Evolutionary conservation across 139 green algal species (phyloP).

Genomic region (Chlorella vulgaris): DNA sequence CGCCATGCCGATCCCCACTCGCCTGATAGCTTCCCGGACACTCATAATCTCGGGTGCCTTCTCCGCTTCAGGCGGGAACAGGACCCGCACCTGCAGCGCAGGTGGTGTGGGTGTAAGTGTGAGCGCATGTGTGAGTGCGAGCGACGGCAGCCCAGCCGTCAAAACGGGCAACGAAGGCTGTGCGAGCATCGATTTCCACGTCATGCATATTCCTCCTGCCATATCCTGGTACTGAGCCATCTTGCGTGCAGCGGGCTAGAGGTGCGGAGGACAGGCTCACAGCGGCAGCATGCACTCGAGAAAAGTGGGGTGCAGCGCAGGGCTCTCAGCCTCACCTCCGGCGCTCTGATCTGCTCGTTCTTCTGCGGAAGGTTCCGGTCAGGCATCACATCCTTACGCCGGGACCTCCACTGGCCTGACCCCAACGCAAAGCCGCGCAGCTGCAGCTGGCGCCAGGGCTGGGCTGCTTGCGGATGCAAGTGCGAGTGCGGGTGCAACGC

Average conservation of each 20-base stretch:
- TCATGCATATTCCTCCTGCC: too few species aligned
- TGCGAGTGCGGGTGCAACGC: neutral
- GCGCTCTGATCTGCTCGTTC: conserved; percentile 37
- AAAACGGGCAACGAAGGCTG: neutral
- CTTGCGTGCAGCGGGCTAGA: neutral
- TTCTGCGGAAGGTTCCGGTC: neutral
- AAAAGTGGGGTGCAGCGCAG: too few species aligned
- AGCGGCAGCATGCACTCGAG: too few species aligned
- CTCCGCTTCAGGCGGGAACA: conserved; percentile 23
- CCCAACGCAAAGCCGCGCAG: neutral
- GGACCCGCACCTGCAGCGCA: conserved; percentile 18
- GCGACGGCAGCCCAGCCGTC: neutral
- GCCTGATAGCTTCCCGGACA: neutral
- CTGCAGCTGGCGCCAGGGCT: neutral
- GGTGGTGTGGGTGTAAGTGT: too few species aligned
- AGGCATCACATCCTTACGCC: neutral
- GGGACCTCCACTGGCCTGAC: neutral
- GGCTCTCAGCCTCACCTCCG: neutral
- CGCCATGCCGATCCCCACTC: too few species aligned
- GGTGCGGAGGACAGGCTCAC: too few species aligned
- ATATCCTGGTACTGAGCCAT: neutral
- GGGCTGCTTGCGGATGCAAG: neutral
- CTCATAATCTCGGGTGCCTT: conserved; percentile 7
- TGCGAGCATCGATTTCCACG: too few species aligned
- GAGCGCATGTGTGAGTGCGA: too few species aligned